These are phyloP conservation scores for Diplodia intermedia DNA, from an alignment of 2,329 filamentous ascomycete species.

Conservation along the genomic window DNA sequence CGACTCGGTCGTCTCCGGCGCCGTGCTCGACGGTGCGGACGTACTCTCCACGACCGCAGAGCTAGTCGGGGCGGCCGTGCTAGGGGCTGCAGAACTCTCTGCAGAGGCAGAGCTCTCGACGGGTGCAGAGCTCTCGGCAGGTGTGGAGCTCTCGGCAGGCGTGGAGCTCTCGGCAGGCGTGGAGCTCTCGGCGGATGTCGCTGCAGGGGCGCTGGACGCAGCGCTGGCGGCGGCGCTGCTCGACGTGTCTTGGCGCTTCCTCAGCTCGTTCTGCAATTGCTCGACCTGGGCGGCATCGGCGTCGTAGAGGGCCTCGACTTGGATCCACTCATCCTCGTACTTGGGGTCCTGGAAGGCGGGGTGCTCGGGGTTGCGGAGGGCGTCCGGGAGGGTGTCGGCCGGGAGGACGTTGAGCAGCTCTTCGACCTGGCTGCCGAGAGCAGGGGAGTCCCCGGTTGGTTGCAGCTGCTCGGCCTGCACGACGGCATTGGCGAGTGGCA, in stretches of 20 bases:
- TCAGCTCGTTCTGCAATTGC: conserved; percentile 53
- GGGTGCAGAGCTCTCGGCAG: not conserved
- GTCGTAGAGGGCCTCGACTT: conserved; percentile 67
- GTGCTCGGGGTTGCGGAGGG: conserved; percentile 69
- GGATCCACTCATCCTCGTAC: conserved; percentile 65
- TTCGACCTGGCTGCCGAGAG: conserved; percentile 51
- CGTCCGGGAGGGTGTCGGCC: conserved; percentile 67
- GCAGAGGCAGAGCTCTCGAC: conserved; percentile 26
- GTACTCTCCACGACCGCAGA: conserved; percentile 31
- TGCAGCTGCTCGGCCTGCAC: conserved; percentile 38
- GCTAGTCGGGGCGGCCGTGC: conserved; percentile 31
- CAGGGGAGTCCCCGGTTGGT: conserved; percentile 39
- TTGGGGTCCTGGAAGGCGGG: conserved; percentile 72
- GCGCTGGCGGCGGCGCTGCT: conserved; percentile 36
- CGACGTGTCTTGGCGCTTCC: conserved; percentile 48
- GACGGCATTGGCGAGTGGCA: conserved; percentile 42
- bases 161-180: too few relatives aligned
- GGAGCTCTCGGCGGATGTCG: not conserved
- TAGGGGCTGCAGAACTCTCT: conserved; percentile 26
- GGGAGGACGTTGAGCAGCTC: conserved; percentile 62
- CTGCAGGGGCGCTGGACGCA: conserved; percentile 12
- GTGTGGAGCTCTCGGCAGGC: not conserved
- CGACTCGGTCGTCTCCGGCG: conserved; percentile 22
- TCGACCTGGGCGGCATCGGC: conserved; percentile 68
- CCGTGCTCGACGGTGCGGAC: conserved; percentile 25